Conservation (phyloP, 192 early-diverging fungal species). For the Entophlyctis luteolus region DNA sequence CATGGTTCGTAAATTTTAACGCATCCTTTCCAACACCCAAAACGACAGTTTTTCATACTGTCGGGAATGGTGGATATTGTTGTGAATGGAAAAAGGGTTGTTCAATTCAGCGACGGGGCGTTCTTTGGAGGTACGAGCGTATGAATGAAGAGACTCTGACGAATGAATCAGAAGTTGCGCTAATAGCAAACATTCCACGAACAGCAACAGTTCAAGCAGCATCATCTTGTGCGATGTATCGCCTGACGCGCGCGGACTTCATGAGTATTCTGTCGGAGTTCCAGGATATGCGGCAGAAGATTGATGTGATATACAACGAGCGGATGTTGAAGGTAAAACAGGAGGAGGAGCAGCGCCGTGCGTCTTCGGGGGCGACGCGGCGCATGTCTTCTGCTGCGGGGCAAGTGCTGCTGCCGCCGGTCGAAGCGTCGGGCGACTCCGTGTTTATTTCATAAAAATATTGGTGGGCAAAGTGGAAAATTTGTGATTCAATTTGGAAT, state of each 20-base stretch:
- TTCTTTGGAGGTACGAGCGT: constrained; percentile 38
- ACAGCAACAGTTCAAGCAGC: constrained; percentile 23
- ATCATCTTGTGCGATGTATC: constrained; percentile 12
- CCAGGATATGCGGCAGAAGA: constrained; percentile 21
- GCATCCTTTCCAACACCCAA: neutral
- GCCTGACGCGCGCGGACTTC: constrained; percentile 19
- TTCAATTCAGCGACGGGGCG: constrained; percentile 26
- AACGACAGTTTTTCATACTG: constrained; percentile 48
- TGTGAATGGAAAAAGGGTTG: constrained; percentile 32
- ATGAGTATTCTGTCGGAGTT: constrained; percentile 25
- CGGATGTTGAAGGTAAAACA: constrained; percentile 19
- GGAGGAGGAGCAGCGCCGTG: neutral
- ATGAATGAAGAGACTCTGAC: neutral
- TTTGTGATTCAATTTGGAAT: no score
- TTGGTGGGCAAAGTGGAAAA: no score
- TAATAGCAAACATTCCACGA: constrained; percentile 28
- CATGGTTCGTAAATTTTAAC: constrained; percentile 8
- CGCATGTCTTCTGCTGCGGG: no score
- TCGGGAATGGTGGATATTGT: constrained; percentile 37
- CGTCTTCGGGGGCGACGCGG: no score
- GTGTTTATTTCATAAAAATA: no score
- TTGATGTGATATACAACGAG: constrained; percentile 21
- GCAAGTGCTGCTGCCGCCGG: no score
- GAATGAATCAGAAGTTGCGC: constrained; percentile 18
- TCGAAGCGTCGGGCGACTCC: no score